Base-by-base conservation (phyloP, 176 grass and related monocot genomes). In the Musa troglodytarum region DNA sequence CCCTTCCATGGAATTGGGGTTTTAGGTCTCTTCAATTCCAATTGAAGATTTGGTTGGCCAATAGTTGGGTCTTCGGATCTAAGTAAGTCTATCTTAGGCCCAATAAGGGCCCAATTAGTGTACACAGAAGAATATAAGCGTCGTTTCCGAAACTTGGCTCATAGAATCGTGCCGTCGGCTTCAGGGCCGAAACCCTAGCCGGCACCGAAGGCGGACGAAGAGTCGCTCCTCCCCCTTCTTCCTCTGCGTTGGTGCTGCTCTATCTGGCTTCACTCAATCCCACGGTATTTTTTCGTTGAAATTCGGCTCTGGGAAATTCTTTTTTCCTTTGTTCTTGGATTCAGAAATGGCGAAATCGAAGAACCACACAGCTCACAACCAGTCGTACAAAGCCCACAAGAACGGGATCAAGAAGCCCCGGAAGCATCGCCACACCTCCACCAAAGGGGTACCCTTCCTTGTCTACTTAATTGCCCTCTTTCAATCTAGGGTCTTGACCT, bases 351-450 rank as follows among this genome's bases (percentile, higher is more conserved):
- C 72, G 72, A 74, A 74, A 29, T 74, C 72, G 52, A 74, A 74
- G 53, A 74, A 74, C 72, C 72, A 74, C 24, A 74, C 72, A 12
- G 72, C 72, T 51, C 72, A 74, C 20, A 74, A 74, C 72, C 72
- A 74, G 53, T 74, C 72, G 3, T 56, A 74, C 72, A 74, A 74
- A 11, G 72, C 72, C 14, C 72, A 74, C 72, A 74, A 29, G 72
- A 74, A 74, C 23, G 72, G 72, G 53, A 74, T 74, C 52, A 74
- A 74, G 72, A 74, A 74, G 53, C 68, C 68, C 15, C 68, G 68
- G 34, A 71, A n/a, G 43, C 68, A 71, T 21, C 68, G 68, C 16
- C 43, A 71, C 34, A 71, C 68, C 68, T 71, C 68, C 68, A 71
- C 68, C 43, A 71, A 52, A 52, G 68, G 68, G 68, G 68, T 71